Evolutionary conservation across 2,329 filamentous ascomycete species (phyloP).

Genomic region (Rhinocladiella similis): DNA sequence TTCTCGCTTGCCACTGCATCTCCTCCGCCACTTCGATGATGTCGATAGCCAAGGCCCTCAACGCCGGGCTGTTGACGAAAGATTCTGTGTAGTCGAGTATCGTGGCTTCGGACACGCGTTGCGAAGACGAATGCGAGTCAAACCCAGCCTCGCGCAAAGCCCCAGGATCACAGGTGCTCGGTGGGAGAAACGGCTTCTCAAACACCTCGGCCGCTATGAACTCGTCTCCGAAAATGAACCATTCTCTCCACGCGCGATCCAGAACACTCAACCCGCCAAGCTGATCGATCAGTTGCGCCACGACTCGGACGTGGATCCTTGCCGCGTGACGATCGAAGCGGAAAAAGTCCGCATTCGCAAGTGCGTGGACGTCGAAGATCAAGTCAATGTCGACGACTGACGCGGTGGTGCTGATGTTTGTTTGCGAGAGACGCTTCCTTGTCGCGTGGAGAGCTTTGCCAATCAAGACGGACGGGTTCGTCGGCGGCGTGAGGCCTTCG

Average conservation of each 20-base stretch:
- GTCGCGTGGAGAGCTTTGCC: background rate
- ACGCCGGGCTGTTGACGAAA: background rate
- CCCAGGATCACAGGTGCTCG: background rate
- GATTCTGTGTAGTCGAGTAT: background rate
- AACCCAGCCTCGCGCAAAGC: background rate
- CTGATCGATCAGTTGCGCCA: conserved; percentile 1
- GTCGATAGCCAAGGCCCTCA: background rate
- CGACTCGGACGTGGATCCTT: background rate
- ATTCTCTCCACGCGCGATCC: background rate
- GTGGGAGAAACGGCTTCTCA: background rate
- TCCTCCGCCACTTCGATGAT: background rate
- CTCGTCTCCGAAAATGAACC: background rate
- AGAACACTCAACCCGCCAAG: background rate
- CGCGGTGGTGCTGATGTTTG: background rate
- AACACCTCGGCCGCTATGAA: background rate
- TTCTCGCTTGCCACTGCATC: background rate
- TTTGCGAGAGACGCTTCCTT: background rate
- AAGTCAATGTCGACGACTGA: background rate
- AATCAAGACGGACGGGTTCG: background rate
- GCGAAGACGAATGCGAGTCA: background rate
- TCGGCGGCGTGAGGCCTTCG: background rate
- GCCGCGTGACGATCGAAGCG: background rate
- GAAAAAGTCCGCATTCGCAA: conserved; percentile 2
- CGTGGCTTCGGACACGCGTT: background rate
- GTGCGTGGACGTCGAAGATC: conserved; percentile 1